Evolutionary conservation across 805 yeast genomes (phyloP), one percentile per base, ranked within the genome.

Genomic region (Barnettozyma vustinii): DNA sequence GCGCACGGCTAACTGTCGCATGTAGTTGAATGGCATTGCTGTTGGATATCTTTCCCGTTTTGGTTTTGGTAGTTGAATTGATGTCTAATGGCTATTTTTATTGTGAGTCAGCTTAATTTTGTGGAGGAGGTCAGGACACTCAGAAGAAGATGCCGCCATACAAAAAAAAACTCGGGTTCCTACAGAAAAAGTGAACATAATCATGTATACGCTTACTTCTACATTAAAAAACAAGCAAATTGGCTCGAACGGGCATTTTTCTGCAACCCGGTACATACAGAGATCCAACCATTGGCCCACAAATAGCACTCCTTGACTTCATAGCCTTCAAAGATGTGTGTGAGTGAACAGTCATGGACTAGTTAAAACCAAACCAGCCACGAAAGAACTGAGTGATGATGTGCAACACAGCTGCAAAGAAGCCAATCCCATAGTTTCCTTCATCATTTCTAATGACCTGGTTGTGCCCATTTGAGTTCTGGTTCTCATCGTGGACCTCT

Each of bases 361-460:
- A 30, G 33, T 30, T 30, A 9, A 30, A 30, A 30, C 37, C 36
- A 43, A 57, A 57, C 63, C 63, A 61, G 10, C 54, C 46, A 37
- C 52, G 47, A 51, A 61, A 59, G 50, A 61, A 58, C 27, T 58
- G 49, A 3, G 58, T 50, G 30, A 61, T 58, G 18, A 60, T 12
- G 12, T 55, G 60, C 13, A 61, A 21, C 3, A 61, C n/a, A 0
- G 56, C 53, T 0, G 57, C 56, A 40, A 59, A 53, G 50, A 61
- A 54, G 2, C 56, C 53, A 7, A 55, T 7, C 3, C 55, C 51
- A 51, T 42, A 37, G 37, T 21, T 20, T 13, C 42, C 43, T 7
- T 39, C 42, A 8, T 32, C 37, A n/a, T 20, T 20, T 30, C 21
- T 13, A 5, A 37, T 9, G 32, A 30, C 37, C 20, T 33, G 18